Evolutionary conservation across 2,329 filamentous ascomycete genomes (phyloP), one percentile per base, ranked within the genome.

Genomic region (Fusarium abutilonis): DNA sequence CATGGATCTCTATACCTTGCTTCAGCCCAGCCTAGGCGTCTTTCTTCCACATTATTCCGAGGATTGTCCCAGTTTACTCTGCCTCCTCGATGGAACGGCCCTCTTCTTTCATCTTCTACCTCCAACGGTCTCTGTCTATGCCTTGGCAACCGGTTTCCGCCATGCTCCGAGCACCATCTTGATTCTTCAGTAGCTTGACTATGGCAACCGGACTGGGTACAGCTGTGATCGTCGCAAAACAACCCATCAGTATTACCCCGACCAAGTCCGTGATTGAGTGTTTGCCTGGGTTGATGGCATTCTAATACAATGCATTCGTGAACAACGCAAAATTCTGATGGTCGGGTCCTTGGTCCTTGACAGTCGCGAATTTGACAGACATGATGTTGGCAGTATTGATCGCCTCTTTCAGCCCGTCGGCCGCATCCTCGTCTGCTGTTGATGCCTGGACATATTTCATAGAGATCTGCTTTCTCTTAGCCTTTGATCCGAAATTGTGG

Each of bases 361-460:
- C 72, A 74, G 35, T 58, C 51, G 15, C 56, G 62, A 23, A 60
- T 42, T 14, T 60, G 61, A 56, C 72, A 74, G 45, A 69, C 38
- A 42, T 72, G 70, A 31, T 49, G 58, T 9, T 60, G 59, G 40
- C 69, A 72, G 40, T 47, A 55, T 38, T 42, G 35, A 15, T 34
- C 47, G 14, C 41, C 58, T 44, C 14, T 23, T 40, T 64, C 60
- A 10, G 38, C 48, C 15, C 47, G 45, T 42, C 47, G 39, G 15
- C 52, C 54, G 38, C 66, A 67, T 17, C 45, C 42, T 48, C 36
- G 42, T 36, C 55, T 59, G 19, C 53, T 50, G 38, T 41, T 47
- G 21, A 44, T 47, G 46, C 53, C 56, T 9, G 41, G 60, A 4
- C 57, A 66, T 21, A 44, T 11, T 14, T 21, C 53, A 23, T 52